Evolutionary conservation across 2,329 filamentous ascomycete species (phyloP).

Genomic region (Aspergillus terreus): DNA sequence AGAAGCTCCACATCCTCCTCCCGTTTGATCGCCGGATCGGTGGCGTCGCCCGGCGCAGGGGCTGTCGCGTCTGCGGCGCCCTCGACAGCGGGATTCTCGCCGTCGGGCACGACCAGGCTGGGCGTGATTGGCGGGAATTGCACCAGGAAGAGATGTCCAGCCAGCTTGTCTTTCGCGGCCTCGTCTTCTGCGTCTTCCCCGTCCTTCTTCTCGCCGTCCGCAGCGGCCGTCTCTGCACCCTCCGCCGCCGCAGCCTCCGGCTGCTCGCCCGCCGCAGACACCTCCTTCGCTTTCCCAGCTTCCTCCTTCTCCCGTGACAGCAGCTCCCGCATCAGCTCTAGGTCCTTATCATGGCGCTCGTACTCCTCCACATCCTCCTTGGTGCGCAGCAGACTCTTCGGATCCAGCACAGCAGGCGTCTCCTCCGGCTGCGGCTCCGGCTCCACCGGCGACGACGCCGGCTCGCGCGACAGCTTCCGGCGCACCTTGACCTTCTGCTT

Average conservation of each 20-base stretch:
- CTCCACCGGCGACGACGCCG: conserved; percentile 2
- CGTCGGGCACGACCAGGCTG: conserved; percentile 44
- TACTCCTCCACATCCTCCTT: conserved; percentile 42
- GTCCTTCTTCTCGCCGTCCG: conserved; percentile 16
- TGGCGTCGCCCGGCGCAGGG: conserved; percentile 1
- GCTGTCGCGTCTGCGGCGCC: conserved; percentile 1
- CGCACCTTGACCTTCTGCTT: conserved; percentile 34
- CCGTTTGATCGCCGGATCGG: conserved; percentile 22
- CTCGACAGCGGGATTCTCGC: conserved; percentile 9
- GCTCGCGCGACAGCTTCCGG: conserved; percentile 24
- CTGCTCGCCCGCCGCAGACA: conserved; percentile 8
- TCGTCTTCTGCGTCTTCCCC: conserved; percentile 24
- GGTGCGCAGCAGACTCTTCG: conserved; percentile 35
- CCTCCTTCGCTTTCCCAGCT: conserved; percentile 16
- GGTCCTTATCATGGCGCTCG: conserved; percentile 38
- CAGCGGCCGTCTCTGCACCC: conserved; percentile 12
- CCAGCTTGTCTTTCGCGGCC: conserved; percentile 38
- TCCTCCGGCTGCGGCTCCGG: neutral
- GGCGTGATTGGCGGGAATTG: conserved; percentile 63
- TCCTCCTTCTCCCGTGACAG: conserved; percentile 25
- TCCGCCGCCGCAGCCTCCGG: conserved; percentile 7
- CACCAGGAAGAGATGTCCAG: conserved; percentile 59
- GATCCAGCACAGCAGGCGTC: conserved; percentile 19
- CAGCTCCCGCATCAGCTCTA: conserved; percentile 38
- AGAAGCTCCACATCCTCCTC: conserved; percentile 30